phyloP scores from a whole-genome alignment of 805 yeast species.

The Myxozyma udenii region DNA sequence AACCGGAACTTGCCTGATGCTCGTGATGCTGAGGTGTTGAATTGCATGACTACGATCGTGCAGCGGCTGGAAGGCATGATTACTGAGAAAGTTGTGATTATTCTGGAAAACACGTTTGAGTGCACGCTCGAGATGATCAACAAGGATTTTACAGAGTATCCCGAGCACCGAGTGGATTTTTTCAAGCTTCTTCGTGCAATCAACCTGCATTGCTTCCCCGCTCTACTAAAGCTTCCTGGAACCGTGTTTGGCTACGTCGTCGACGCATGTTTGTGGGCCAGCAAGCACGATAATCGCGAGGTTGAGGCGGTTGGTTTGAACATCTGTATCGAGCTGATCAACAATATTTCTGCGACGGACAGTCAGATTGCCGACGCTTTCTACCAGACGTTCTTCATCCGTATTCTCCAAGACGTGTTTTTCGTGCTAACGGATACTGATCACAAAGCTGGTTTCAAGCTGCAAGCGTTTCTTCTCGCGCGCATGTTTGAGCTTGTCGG shows the following conservation, averaged over 20 bases:
- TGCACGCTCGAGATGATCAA: constrained; percentile 94
- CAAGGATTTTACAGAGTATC: constrained; percentile 92
- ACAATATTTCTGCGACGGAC: constrained; percentile 77
- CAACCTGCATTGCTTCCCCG: constrained; percentile 77
- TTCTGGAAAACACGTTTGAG: constrained; percentile 87
- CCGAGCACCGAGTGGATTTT: constrained; percentile 96
- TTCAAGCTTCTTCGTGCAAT: constrained; percentile 86
- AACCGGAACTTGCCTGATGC: constrained; percentile 88
- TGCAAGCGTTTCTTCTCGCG: constrained; percentile 80
- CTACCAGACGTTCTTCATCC: constrained; percentile 82
- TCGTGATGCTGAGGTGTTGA: constrained; percentile 94
- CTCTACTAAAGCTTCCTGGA: constrained; percentile 82
- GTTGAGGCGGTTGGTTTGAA: constrained; percentile 90
- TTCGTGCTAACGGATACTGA: constrained; percentile 93
- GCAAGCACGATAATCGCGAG: constrained; percentile 94
- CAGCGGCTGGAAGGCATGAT: constrained; percentile 81
- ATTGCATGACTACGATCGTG: constrained; percentile 89
- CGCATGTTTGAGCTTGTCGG: constrained; percentile 80
- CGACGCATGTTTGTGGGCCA: constrained; percentile 96
- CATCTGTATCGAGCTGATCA: constrained; percentile 75
- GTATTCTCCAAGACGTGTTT: constrained; percentile 86
- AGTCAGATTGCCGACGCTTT: constrained; percentile 78
- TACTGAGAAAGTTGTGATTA: constrained; percentile 82
- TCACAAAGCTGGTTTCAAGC: constrained; percentile 92
- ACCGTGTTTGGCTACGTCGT: constrained; percentile 87